These are phyloP conservation scores for Beta vulgaris DNA, from an alignment of 148 eudicot genomes.

Conservation along the genomic window DNA sequence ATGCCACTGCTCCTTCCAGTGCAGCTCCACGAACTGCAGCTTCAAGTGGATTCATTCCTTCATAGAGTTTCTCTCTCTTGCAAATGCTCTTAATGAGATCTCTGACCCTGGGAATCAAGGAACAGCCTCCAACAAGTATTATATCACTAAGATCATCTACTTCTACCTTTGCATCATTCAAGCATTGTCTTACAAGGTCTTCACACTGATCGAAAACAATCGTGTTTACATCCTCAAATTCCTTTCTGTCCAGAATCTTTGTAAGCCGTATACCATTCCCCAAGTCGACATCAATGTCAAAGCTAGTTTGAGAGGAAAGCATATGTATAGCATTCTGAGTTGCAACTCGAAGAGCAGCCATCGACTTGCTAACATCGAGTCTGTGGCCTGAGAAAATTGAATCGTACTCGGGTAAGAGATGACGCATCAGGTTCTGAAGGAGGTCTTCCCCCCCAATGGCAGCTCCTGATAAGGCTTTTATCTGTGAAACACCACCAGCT, in stretches of 20 bases:
- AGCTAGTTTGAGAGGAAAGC: slow-evolving; percentile 52
- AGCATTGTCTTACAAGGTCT: slow-evolving; percentile 47
- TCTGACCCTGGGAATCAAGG: slow-evolving; percentile 57
- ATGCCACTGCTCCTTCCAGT: slow-evolving; percentile 92
- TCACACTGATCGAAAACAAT: slow-evolving; percentile 57
- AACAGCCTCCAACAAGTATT: slow-evolving; percentile 82
- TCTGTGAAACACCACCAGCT: slow-evolving; percentile 87
- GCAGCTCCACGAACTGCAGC: slow-evolving; percentile 89
- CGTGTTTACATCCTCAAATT: slow-evolving; percentile 68
- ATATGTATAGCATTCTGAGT: slow-evolving; percentile 71
- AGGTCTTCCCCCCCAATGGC: slow-evolving; percentile 90
- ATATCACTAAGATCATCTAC: slow-evolving; percentile 50
- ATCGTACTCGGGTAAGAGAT: slow-evolving; percentile 61
- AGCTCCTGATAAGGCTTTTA: slow-evolving; percentile 61
- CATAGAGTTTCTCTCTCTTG: slow-evolving; percentile 42
- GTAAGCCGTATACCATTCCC: slow-evolving; percentile 53
- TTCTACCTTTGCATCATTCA: slow-evolving; percentile 64
- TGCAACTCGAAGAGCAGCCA: slow-evolving; percentile 70
- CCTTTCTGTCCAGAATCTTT: slow-evolving; percentile 46
- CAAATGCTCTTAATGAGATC: slow-evolving; percentile 46
- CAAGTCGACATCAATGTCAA: slow-evolving; percentile 57
- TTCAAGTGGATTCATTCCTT: slow-evolving; percentile 61
- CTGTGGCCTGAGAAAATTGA: slow-evolving; percentile 46
- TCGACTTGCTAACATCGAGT: slow-evolving; percentile 44
- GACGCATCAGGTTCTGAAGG: slow-evolving; percentile 62